Evolutionary conservation across 345 rosid species (phyloP).

Genomic region (Trapa bicornis): DNA sequence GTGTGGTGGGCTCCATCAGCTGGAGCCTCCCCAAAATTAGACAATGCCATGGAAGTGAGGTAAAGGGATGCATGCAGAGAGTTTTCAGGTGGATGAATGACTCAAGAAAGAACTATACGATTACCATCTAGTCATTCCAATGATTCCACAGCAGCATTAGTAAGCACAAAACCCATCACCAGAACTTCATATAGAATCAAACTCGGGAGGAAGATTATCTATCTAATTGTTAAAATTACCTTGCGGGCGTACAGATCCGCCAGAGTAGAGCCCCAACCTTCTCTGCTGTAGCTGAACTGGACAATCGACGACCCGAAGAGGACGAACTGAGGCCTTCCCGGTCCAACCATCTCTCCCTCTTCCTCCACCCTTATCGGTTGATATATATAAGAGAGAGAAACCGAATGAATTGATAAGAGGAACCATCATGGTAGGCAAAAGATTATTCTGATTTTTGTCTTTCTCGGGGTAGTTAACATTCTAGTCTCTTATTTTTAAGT

Average conservation of each 20-base stretch:
- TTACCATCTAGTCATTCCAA: too few species aligned
- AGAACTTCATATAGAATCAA: too few species aligned
- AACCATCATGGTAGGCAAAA: too few species aligned
- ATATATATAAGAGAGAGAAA: too few species aligned
- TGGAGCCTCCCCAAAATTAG: background rate
- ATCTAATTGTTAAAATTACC: constrained; percentile 15
- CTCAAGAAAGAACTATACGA: too few species aligned
- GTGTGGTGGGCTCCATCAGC: background rate
- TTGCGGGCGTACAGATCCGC: constrained; percentile 67
- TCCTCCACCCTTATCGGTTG: too few species aligned
- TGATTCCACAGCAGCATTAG: background rate
- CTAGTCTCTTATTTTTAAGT: too few species aligned
- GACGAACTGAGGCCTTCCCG: constrained; percentile 66
- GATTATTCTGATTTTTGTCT: too few species aligned
- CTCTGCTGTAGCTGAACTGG: constrained; percentile 46
- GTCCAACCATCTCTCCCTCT: constrained; percentile 54
- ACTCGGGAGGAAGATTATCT: background rate
- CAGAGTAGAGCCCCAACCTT: constrained; percentile 81
- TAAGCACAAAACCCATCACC: background rate
- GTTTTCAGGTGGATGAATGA: background rate
- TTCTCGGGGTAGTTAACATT: too few species aligned
- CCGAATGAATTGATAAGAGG: too few species aligned
- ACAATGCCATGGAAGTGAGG: background rate
- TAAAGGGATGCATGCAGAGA: background rate
- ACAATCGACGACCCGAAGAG: constrained; percentile 96